Evolutionary conservation across 129 eudicot genomes (phyloP).

Genomic region (Tagetes erecta): DNA sequence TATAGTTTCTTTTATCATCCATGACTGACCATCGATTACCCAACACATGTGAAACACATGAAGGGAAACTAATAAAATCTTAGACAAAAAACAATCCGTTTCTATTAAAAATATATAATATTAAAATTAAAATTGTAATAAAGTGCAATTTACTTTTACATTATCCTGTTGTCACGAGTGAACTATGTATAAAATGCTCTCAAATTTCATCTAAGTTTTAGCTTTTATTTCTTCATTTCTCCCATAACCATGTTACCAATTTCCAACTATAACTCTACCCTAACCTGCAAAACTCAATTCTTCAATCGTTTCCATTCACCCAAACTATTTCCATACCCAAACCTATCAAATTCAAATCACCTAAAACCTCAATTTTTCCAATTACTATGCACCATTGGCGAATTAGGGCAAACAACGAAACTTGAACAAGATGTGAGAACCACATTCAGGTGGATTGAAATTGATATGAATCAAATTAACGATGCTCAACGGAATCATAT

Average conservation of each 20-base stretch:
- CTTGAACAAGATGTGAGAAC: conserved; percentile 29
- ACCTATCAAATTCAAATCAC: background rate
- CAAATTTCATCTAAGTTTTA: background rate
- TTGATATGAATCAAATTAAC: conserved; percentile 39
- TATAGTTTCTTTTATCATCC: no score
- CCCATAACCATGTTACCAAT: conserved; percentile 23
- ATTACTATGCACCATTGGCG: conserved; percentile 26
- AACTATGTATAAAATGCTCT: no score
- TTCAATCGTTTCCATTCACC: conserved; percentile 12
- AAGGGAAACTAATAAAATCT: no score
- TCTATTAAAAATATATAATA: no score
- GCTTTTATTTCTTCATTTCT: no score
- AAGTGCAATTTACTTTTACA: no score
- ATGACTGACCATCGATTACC: no score
- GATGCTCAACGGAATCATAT: conserved; percentile 70
- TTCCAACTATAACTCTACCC: conserved; percentile 20
- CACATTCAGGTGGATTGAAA: conserved; percentile 51
- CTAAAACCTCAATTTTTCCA: background rate
- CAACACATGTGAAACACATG: no score
- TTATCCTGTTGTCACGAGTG: no score
- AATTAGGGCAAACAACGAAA: conserved; percentile 32
- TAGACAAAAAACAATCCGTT: no score
- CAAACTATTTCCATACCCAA: conserved; percentile 23
- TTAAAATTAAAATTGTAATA: no score
- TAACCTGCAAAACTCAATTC: background rate